Conservation (phyloP, 2,329 filamentous ascomycete species). For the Epichloe amarillans region DNA sequence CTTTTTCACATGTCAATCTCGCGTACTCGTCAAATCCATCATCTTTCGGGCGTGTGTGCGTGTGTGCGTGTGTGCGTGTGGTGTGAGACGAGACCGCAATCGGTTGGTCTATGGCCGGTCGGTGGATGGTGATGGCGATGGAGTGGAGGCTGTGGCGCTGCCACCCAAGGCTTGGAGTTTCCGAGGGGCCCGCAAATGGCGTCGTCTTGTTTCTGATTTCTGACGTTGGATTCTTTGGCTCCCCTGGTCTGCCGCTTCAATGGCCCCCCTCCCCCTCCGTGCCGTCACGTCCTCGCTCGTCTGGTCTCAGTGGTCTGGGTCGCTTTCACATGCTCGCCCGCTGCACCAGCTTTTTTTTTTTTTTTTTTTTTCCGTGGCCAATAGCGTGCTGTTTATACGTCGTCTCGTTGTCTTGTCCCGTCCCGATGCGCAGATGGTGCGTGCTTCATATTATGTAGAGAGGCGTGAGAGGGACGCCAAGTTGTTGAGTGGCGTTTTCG, state of each 20-base stretch:
- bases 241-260: no score
- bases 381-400: not conserved
- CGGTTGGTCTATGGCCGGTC: not conserved
- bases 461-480: not conserved
- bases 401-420: not conserved
- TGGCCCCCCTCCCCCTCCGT: no score
- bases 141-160: no score
- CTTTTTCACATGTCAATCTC: slow-evolving; percentile 1
- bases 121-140: not conserved
- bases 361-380: not conserved
- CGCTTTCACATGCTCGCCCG: slow-evolving; percentile 6
- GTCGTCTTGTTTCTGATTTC: no score
- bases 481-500: slow-evolving; percentile 3
- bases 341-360: not conserved
- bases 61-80: not conserved
- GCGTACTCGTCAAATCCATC: not conserved
- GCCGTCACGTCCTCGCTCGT: not conserved
- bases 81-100: not conserved
- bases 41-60: no score
- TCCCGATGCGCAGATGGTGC: not conserved
- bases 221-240: no score
- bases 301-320: not conserved
- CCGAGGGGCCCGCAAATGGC: no score
- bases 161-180: no score
- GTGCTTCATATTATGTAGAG: not conserved